Evolutionary conservation across 2,329 filamentous ascomycete species (phyloP).

Genomic region (Cadophora sp.): DNA sequence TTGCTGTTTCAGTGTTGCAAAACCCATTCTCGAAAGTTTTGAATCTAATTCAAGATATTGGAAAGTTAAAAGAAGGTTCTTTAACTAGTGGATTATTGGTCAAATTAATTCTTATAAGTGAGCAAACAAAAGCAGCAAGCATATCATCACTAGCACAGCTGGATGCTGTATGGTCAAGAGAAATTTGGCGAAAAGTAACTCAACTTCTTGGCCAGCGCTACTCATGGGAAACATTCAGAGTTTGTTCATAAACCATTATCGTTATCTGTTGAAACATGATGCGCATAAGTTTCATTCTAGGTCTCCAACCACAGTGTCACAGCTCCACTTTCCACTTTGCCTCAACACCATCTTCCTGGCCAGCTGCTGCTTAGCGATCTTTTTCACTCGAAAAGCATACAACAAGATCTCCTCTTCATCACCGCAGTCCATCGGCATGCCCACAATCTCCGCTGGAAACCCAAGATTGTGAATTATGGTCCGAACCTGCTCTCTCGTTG

Average conservation of each 20-base stretch:
- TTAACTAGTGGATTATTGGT: too few relatives aligned
- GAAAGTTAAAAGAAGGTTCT: too few relatives aligned
- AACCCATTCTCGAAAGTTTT: too few relatives aligned
- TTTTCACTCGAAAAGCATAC: constrained; percentile 27
- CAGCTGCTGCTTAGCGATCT: constrained; percentile 1
- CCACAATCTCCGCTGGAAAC: constrained; percentile 23
- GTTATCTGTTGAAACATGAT: neutral
- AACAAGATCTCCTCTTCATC: constrained; percentile 27
- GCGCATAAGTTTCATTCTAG: neutral
- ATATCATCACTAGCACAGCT: too few relatives aligned
- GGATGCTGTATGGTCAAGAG: too few relatives aligned
- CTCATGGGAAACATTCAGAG: too few relatives aligned
- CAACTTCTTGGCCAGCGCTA: too few relatives aligned
- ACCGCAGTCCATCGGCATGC: constrained; percentile 23
- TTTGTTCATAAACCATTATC: neutral
- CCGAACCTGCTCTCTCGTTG: constrained; percentile 21
- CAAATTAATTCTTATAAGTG: too few relatives aligned
- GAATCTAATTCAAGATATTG: too few relatives aligned
- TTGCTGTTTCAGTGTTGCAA: too few relatives aligned
- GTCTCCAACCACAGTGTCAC: neutral
- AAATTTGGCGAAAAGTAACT: too few relatives aligned
- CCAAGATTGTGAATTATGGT: constrained; percentile 18
- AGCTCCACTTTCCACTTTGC: constrained; percentile 9
- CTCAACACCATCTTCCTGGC: neutral
- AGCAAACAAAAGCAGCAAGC: too few relatives aligned